Evolutionary conservation across 139 green algal genomes (phyloP), one percentile per base, ranked within the genome.

Genomic region (Penium margaritaceum): DNA sequence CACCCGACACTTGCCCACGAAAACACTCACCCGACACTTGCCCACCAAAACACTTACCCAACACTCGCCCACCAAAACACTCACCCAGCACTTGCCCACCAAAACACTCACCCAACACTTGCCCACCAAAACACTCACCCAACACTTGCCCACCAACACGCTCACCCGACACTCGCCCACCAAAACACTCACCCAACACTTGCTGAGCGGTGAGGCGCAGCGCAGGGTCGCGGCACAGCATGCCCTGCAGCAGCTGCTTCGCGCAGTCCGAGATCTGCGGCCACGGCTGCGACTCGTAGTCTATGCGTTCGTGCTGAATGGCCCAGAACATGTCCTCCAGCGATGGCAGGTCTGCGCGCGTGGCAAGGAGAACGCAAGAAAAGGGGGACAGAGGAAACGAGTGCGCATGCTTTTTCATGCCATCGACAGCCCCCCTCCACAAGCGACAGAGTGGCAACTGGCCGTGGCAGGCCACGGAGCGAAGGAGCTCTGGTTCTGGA

Each of bases 341-440:
- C 2, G 86, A 92, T 36, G 91, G 85, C 27, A 90, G 91, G 75
- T 89, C 92, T 80, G 95, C n/a, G n/a, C n/a, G n/a, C n/a, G n/a
- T n/a, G n/a, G n/a, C n/a, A n/a, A n/a, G n/a, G n/a, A n/a, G n/a
- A n/a, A n/a, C n/a, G n/a, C n/a, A n/a, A n/a, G n/a, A n/a, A n/a
- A n/a, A n/a, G n/a, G n/a, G n/a, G n/a, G n/a, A n/a, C n/a, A n/a
- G n/a, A n/a, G n/a, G n/a, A n/a, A n/a, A n/a, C n/a, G n/a, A n/a
- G n/a, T n/a, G n/a, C n/a, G n/a, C n/a, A n/a, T n/a, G n/a, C n/a
- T n/a, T n/a, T n/a, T n/a, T n/a, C n/a, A n/a, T n/a, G n/a, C n/a
- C n/a, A n/a, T n/a, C n/a, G n/a, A n/a, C n/a, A n/a, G n/a, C n/a
- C n/a, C n/a, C n/a, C n/a, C n/a, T n/a, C n/a, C n/a, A n/a, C n/a